Evolutionary conservation across 2,329 filamentous ascomycete species (phyloP).

Genomic region (Fusarium fujikuroi): DNA sequence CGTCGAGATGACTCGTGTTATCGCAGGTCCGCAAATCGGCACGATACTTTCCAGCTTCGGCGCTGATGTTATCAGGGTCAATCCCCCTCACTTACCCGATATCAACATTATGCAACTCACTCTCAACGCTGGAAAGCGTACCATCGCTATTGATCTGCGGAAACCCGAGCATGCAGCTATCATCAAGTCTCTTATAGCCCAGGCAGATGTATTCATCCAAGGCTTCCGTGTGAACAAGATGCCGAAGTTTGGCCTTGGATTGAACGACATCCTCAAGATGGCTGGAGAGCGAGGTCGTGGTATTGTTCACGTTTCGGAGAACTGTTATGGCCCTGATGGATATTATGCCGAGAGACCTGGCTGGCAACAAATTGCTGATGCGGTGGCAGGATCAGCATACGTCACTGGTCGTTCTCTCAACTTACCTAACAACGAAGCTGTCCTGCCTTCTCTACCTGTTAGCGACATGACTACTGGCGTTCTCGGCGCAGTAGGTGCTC

Average conservation of each 20-base stretch:
- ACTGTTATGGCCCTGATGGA: conserved; percentile 69
- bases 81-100: conserved; percentile 11
- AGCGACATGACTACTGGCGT: conserved; percentile 51
- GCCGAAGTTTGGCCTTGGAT: conserved; percentile 15
- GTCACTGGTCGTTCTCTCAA: conserved; percentile 8
- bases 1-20: conserved; percentile 21
- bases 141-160: conserved; percentile 15
- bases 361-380: conserved; percentile 75
- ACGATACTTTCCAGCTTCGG: conserved; percentile 13
- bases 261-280: conserved; percentile 16
- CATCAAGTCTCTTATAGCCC: conserved; percentile 1
- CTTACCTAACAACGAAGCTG: conserved; percentile 21
- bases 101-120: conserved; percentile 23
- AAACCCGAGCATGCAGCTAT: conserved; percentile 5
- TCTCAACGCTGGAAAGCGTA: conserved; percentile 20
- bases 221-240: conserved; percentile 28
- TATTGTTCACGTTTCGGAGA: conserved; percentile 73
- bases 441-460: conserved; percentile 42
- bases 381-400: conserved; percentile 14
- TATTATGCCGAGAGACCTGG: conserved; percentile 70
- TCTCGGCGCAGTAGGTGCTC: conserved; percentile 47
- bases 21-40: conserved; percentile 18
- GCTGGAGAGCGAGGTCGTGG: conserved; percentile 58
- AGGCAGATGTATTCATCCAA: conserved; percentile 19
- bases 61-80: conserved; percentile 10